phyloP scores from a whole-genome alignment of 2,329 filamentous ascomycete species.

The Sporothrix mexicana region DNA sequence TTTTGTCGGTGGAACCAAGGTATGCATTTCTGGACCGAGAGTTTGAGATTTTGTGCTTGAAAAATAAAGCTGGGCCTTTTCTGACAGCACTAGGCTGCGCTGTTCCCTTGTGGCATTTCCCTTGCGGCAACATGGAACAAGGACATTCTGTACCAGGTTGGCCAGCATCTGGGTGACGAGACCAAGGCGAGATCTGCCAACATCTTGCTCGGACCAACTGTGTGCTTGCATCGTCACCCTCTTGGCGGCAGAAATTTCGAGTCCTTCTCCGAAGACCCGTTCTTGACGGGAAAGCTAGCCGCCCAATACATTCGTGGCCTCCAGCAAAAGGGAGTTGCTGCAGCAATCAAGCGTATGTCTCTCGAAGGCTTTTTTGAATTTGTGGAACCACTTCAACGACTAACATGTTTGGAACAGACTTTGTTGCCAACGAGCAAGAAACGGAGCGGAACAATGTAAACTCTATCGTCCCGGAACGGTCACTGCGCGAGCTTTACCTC shows the following conservation, averaged over 20 bases:
- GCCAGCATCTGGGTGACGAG: constrained; percentile 73
- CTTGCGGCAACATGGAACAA: constrained; percentile 81
- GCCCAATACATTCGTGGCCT: constrained; percentile 74
- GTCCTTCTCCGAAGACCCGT: constrained; percentile 83
- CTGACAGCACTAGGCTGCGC: constrained; percentile 61
- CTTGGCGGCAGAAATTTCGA: constrained; percentile 87
- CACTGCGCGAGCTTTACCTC: constrained; percentile 73
- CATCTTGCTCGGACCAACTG: constrained; percentile 75
- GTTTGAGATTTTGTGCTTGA: not conserved
- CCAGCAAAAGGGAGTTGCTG: constrained; percentile 74
- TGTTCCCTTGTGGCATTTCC: constrained; percentile 80
- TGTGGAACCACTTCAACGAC: not conserved
- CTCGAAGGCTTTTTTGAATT: not conserved
- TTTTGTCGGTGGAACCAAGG: constrained; percentile 71
- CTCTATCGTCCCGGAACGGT: constrained; percentile 67
- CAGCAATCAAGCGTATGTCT: constrained; percentile 74
- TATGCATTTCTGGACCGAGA: not conserved
- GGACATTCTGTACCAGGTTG: constrained; percentile 70
- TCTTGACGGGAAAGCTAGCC: constrained; percentile 75
- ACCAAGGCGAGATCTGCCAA: constrained; percentile 74
- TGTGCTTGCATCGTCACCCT: constrained; percentile 82
- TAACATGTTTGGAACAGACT: constrained; percentile 51
- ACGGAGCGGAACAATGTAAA: constrained; percentile 69
- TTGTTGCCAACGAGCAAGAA: constrained; percentile 76
- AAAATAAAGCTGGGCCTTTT: not conserved